These are phyloP conservation scores for Vitis rupestris DNA, from an alignment of 164 flowering plant genomes.

Conservation along the genomic window DNA sequence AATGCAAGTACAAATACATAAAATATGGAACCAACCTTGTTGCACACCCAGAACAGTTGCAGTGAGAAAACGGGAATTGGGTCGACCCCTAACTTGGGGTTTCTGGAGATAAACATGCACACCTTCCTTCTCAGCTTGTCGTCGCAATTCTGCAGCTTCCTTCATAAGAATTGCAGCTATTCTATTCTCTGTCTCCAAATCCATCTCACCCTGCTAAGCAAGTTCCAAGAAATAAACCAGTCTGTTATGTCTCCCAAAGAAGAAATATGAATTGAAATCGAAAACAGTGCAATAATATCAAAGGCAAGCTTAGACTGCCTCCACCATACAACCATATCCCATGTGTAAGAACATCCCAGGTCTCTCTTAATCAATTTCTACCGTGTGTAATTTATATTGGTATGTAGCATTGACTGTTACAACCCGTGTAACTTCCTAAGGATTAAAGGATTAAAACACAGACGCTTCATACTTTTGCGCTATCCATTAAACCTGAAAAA, in stretches of 20 bases:
- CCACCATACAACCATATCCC: too few species aligned
- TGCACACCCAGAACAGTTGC: slow-evolving; percentile 95
- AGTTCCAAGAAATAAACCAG: slow-evolving; percentile 2
- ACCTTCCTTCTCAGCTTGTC: slow-evolving; percentile 83
- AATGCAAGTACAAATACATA: neutral
- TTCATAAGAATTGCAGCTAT: slow-evolving; percentile 81
- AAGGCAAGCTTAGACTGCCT: too few species aligned
- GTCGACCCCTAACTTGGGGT: slow-evolving; percentile 64
- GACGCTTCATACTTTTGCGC: too few species aligned
- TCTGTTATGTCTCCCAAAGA: neutral
- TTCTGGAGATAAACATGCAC: slow-evolving; percentile 63
- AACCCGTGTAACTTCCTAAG: too few species aligned
- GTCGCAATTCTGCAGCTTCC: slow-evolving; percentile 84
- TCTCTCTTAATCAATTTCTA: too few species aligned
- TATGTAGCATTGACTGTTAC: too few species aligned
- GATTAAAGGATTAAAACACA: too few species aligned
- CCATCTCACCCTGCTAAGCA: slow-evolving; percentile 43
- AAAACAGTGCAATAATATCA: neutral
- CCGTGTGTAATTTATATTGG: too few species aligned
- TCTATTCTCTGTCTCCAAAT: slow-evolving; percentile 80
- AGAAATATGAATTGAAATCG: neutral
- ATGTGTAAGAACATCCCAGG: too few species aligned
- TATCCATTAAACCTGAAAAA: too few species aligned
- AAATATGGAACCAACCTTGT: slow-evolving; percentile 60
- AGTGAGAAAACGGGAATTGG: slow-evolving; percentile 87